Evolutionary conservation across 1,139 yeast species (phyloP).

Genomic region (Scheffersomyces parashehatae): DNA sequence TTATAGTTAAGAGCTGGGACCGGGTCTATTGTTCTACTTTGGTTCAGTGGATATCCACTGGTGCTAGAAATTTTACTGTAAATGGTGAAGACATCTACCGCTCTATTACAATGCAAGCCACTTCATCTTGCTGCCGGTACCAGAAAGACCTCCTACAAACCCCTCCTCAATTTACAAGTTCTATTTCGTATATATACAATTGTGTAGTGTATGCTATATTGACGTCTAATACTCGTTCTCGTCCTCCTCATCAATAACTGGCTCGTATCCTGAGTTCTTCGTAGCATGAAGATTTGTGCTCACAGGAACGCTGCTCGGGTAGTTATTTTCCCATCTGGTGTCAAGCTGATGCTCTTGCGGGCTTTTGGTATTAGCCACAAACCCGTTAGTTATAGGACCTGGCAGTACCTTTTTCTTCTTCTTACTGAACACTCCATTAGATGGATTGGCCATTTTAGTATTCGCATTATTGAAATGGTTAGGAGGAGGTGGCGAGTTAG

Average conservation of each 20-base stretch:
- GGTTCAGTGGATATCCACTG: too few relatives aligned
- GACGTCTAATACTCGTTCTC: constrained; percentile 17
- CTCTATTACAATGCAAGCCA: too few relatives aligned
- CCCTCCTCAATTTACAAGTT: too few relatives aligned
- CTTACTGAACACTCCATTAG: constrained; percentile 11
- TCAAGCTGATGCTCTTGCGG: neutral
- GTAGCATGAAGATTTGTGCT: neutral
- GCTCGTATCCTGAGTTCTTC: constrained; percentile 12
- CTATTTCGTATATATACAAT: neutral
- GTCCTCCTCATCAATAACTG: constrained; percentile 30
- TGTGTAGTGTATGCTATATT: neutral
- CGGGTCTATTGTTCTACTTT: too few relatives aligned
- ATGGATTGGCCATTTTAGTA: constrained; percentile 11
- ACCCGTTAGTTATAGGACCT: neutral
- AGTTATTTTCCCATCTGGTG: neutral
- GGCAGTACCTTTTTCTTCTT: neutral
- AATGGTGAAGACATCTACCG: too few relatives aligned
- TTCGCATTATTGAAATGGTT: constrained; percentile 20
- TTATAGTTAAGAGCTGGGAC: too few relatives aligned
- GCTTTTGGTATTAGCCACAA: too few relatives aligned
- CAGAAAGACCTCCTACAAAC: too few relatives aligned
- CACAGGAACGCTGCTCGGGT: neutral
- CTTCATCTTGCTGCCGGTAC: too few relatives aligned
- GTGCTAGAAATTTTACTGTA: too few relatives aligned
- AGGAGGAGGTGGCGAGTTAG: constrained; percentile 40